Conservation (phyloP, 192 early-diverging fungal genomes). For the Dimargaris xerosporica region DNA sequence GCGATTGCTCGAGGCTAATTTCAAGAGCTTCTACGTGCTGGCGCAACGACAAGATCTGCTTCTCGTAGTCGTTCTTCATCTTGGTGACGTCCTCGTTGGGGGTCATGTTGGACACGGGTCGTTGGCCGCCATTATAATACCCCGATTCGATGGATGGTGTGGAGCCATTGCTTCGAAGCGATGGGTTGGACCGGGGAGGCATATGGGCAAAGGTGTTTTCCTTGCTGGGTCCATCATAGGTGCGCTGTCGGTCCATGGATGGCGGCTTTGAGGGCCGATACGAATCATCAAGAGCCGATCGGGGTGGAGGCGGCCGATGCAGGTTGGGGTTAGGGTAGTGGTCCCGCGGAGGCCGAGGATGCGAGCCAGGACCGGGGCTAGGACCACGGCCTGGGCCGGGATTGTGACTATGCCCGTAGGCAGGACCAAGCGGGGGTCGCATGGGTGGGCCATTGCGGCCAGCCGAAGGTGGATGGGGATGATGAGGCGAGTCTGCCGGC, state of each 20-base stretch:
- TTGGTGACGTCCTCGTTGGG: constrained; percentile 13
- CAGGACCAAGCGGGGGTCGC: not conserved
- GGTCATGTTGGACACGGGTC: not conserved
- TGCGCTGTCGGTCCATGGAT: not conserved
- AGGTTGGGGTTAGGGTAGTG: not conserved
- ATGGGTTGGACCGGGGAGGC: not conserved
- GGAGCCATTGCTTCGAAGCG: not conserved
- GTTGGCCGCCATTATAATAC: not conserved
- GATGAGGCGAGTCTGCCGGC: too few relatives aligned
- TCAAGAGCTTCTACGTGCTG: constrained; percentile 20
- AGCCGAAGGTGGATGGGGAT: too few relatives aligned
- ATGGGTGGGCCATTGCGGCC: too few relatives aligned
- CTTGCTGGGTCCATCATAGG: not conserved
- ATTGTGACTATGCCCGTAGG: not conserved
- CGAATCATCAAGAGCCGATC: not conserved
- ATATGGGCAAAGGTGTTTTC: not conserved
- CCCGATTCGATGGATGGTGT: not conserved
- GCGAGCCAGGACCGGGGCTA: not conserved
- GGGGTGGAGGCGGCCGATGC: not conserved
- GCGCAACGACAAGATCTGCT: constrained; percentile 12
- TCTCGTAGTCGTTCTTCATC: constrained; percentile 21
- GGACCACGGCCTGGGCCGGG: not conserved
- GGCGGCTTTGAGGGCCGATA: not conserved
- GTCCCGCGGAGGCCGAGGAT: not conserved
- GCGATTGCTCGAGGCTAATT: not conserved